Base-by-base conservation (phyloP, 1,139 yeast species). In the Taphrina betulina region DNA sequence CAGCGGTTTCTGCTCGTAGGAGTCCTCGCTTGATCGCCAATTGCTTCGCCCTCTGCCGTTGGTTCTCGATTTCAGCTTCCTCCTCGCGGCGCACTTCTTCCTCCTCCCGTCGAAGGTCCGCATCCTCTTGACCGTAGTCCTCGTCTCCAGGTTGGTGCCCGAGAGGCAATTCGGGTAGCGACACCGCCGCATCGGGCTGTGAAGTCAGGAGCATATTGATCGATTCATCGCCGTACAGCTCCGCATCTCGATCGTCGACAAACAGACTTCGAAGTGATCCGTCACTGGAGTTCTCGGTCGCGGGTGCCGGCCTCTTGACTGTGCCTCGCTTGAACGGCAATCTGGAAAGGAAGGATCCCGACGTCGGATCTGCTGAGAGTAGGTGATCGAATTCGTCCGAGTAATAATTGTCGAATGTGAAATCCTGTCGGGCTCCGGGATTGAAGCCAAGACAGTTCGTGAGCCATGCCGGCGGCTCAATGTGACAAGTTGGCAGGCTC, bases 361-460 rank as follows among this genome's bases (percentile, higher is more conserved):
- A 41, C 31, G 31, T 29, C 5, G 45, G 45, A 29, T 41, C 45
- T 19, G 22, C 34, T 5, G 45, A 41, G 14, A 41, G 35, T 2
- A 41, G 35, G 16, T 41, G 45, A 29, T 41, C 45, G 23, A 41
- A 41, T 28, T 41, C 45, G 23, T 41, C 45, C 14, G 45, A 41
- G 20, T 41, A 28, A 12, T 26, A 26, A 5, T 33, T 34, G 4
- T 41, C 34, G 28, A 41, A 41, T n/a, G 17, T 34, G 8, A 41
- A 41, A 10, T 41, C 35, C 35, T 41, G 45, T 28, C 35, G 33
- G 23, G 23, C 34, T 3, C 34, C 45, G 3, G 45, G 34, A 16
- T 17, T 23, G 26, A 41, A 28, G 7, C 45, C 45, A 10, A 41
- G 22, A 23, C 45, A 41, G n/a, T 28, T 19, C 10, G 45, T 28